A percentile compares a stretch with the other conserved stretches of the same genome.
phyloP scores from a whole-genome alignment of 2,329 filamentous ascomycete species.

The Albifimbria verrucaria region DNA sequence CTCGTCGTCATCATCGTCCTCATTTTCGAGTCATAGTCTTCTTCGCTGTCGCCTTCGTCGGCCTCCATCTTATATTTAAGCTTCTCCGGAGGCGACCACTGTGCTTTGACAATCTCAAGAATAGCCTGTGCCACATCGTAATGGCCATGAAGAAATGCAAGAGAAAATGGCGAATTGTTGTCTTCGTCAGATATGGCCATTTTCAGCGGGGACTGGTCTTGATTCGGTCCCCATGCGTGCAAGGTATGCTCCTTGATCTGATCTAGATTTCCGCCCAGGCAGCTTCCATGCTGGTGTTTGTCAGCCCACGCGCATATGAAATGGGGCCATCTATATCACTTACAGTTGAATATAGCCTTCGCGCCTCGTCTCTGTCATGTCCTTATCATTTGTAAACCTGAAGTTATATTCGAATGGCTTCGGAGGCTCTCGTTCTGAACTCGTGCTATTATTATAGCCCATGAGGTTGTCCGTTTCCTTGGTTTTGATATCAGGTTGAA shows the following conservation, averaged over 20 bases:
- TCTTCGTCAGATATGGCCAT: conserved; percentile 55
- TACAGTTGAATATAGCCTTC: conserved; percentile 62
- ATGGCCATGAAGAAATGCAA: conserved; percentile 67
- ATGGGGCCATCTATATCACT: conserved; percentile 27
- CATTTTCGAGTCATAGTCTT: conserved; percentile 26
- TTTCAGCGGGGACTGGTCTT: conserved; percentile 57
- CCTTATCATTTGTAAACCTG: conserved; percentile 48
- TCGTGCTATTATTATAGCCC: not conserved
- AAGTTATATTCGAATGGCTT: conserved; percentile 47
- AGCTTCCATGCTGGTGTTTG: conserved; percentile 64
- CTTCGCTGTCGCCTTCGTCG: conserved; percentile 32
- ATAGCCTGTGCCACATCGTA: conserved; percentile 60
- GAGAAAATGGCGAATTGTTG: conserved; percentile 58
- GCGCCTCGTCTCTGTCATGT: conserved; percentile 52
- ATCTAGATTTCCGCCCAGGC: conserved; percentile 67
- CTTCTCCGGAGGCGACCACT: conserved; percentile 57
- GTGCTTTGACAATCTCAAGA: conserved; percentile 66
- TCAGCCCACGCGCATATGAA: not conserved
- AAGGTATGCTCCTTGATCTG: conserved; percentile 64
- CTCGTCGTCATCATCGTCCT: conserved; percentile 32
- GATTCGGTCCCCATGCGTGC: conserved; percentile 51
- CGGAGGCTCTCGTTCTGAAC: conserved; percentile 11
- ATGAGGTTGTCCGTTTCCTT: conserved; percentile 5
- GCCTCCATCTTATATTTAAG: conserved; percentile 47
- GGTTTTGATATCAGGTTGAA: conserved; percentile 52